Evolutionary conservation across 2,329 filamentous ascomycete genomes (phyloP).

Genomic region (Ophiostoma angusticollis): DNA sequence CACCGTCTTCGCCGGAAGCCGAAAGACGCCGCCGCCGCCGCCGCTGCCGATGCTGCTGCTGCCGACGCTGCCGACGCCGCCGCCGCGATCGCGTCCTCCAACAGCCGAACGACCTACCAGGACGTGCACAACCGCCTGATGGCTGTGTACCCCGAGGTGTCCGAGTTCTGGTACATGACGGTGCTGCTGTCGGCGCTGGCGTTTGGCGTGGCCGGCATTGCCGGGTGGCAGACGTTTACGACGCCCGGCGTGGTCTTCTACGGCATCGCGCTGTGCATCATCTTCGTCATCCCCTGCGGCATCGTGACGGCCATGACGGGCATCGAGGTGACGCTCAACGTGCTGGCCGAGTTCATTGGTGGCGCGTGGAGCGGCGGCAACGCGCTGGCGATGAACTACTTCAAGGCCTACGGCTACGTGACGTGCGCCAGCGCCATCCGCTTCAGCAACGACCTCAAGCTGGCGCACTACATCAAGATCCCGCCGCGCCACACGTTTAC

Average conservation of each 20-base stretch:
- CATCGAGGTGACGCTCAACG: conserved; percentile 38
- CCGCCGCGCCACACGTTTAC: conserved; percentile 24
- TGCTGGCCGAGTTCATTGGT: conserved; percentile 40
- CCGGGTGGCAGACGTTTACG: conserved; percentile 37
- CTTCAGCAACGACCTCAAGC: conserved; percentile 19
- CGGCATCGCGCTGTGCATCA: conserved; percentile 33
- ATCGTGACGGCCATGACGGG: conserved; percentile 42
- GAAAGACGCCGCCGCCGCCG: too few relatives aligned
- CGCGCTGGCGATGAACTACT: conserved; percentile 40
- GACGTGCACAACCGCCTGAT: conserved; percentile 36
- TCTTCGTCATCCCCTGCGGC: conserved; percentile 39
- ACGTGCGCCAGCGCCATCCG: conserved; percentile 14
- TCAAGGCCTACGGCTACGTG: conserved; percentile 26
- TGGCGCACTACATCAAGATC: conserved; percentile 22
- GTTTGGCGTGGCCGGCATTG: conserved; percentile 33
- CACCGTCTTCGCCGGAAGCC: too few relatives aligned
- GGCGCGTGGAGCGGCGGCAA: conserved; percentile 38
- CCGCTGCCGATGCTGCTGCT: too few relatives aligned
- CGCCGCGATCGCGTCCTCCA: background rate
- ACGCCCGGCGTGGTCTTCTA: conserved; percentile 38
- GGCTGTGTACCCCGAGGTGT: conserved; percentile 33
- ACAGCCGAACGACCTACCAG: conserved; percentile 8
- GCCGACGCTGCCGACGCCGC: background rate
- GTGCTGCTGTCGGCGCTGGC: conserved; percentile 31
- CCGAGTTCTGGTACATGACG: conserved; percentile 41